Base-by-base conservation (phyloP, 2,329 filamentous ascomycete genomes). In the Bretziella fagacearum region DNA sequence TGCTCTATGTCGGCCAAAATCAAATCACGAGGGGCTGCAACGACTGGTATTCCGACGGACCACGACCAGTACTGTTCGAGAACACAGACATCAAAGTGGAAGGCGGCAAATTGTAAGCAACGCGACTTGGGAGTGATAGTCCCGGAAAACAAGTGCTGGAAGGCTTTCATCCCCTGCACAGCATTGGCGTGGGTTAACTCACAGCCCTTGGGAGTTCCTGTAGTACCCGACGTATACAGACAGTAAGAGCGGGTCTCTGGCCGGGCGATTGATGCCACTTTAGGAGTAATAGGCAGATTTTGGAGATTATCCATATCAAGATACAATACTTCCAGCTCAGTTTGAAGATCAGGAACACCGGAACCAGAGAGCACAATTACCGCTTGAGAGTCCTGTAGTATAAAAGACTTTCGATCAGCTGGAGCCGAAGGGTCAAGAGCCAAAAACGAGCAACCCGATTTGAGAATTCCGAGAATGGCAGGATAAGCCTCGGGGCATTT, bases 41-140 rank as follows among this genome's bases (percentile, higher is more conserved):
- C 81, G 1, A 95, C 72, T 3, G 81, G 79, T 22, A 95, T 86
- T 1, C 86, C 86, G 1, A 91, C 82, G 23, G 81, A 85, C 87
- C 87, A 95, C 49, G 80, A 91, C 85, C 85, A 95, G 59, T 89
- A 95, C 56, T 94, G 87, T 57, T 95, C 87, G 0, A 95, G 69
- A 0, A 95, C 82, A 1, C 84, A 91, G 3, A 95, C 87, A 55
- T 95, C 89, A 52, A 95, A 95, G 60, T 94, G 89, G 48, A 94
- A 84, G 0, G 85, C 87, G 1, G 89, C 89, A 57, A 95, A 95
- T 57, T 95, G 89, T 1, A 95, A 67, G 80, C 85, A 95, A 49
- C 81, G 75, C 0, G 86, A 93, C 0, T 71, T 58, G 0, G 67
- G 56, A 33, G 81, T 70, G 83, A 85, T 93, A 55, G 84, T 81